Conservation (phyloP, 2,329 filamentous ascomycete genomes). For the Ascochyta clinopodiicola region DNA sequence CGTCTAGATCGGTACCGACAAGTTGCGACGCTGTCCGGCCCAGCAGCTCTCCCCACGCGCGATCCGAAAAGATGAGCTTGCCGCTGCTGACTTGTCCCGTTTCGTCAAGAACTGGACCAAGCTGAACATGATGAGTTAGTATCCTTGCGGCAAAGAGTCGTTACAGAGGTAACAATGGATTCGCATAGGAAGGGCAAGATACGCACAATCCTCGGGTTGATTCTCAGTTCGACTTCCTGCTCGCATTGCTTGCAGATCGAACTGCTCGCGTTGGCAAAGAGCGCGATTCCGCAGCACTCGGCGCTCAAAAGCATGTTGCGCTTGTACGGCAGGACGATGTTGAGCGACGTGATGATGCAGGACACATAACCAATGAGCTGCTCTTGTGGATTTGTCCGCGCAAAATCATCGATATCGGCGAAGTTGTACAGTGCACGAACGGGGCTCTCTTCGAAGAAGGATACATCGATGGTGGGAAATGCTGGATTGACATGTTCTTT, state of each 20-base stretch:
- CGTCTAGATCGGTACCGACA: constrained; percentile 48
- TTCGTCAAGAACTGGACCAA: constrained; percentile 60
- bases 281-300: constrained; percentile 60
- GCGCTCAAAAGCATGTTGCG: constrained; percentile 55
- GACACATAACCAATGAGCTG: constrained; percentile 54
- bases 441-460: constrained; percentile 28
- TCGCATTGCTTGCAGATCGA: constrained; percentile 53
- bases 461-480: constrained; percentile 51
- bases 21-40: constrained; percentile 55
- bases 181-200: not conserved
- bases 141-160: not conserved
- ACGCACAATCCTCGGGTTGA: constrained; percentile 53
- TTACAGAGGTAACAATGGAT: too few relatives aligned
- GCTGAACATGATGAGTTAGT: constrained; percentile 26
- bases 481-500: constrained; percentile 59
- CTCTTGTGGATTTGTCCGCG: constrained; percentile 35
- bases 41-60: constrained; percentile 61
- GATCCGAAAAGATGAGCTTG: constrained; percentile 61
- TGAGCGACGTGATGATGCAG: constrained; percentile 52
- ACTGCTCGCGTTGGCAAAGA: constrained; percentile 59
- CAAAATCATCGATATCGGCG: constrained; percentile 54
- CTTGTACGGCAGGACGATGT: constrained; percentile 49
- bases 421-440: constrained; percentile 52
- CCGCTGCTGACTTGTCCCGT: constrained; percentile 60
- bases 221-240: constrained; percentile 40